Evolutionary conservation across 169 alveolate species (phyloP).

Genomic region (Eimeria acervulina): DNA sequence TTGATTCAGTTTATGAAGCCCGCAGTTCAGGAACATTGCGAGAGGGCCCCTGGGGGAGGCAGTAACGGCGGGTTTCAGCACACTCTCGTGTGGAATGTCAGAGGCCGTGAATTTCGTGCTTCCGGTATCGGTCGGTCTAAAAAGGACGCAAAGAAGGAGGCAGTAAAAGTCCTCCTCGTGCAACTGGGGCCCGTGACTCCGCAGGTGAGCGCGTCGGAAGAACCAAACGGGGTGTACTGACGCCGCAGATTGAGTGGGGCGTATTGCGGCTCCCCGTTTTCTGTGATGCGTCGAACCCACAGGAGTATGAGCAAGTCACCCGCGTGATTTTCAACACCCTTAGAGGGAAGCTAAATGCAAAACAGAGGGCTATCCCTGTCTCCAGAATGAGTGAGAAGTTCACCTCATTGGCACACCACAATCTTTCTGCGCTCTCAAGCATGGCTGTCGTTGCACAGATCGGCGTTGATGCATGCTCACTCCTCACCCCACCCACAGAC

Average conservation of each 20-base stretch:
- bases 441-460: neutral
- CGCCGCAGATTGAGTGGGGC: neutral
- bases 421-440: neutral
- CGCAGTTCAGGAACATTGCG: conserved; percentile 65
- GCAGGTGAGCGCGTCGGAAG: conserved; percentile 36
- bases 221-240: neutral
- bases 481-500: neutral
- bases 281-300: neutral
- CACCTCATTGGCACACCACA: neutral
- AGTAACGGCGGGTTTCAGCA: conserved; percentile 65
- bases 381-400: conserved; percentile 43
- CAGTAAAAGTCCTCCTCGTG: conserved; percentile 68
- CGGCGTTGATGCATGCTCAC: neutral
- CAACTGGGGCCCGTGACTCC: conserved; percentile 77
- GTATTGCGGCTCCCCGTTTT: neutral
- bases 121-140: conserved; percentile 79
- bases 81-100: conserved; percentile 62
- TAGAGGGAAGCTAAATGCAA: conserved; percentile 76
- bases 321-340: conserved; percentile 80
- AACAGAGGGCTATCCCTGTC: conserved; percentile 71
- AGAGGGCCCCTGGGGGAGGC: conserved; percentile 40
- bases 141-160: conserved; percentile 82
- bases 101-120: conserved; percentile 40
- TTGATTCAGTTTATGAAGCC: conserved; percentile 54
- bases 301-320: conserved; percentile 82